These are phyloP conservation scores for Rhizopus stolonifer DNA, from an alignment of 371 early-diverging fungal species.

Conservation along the genomic window DNA sequence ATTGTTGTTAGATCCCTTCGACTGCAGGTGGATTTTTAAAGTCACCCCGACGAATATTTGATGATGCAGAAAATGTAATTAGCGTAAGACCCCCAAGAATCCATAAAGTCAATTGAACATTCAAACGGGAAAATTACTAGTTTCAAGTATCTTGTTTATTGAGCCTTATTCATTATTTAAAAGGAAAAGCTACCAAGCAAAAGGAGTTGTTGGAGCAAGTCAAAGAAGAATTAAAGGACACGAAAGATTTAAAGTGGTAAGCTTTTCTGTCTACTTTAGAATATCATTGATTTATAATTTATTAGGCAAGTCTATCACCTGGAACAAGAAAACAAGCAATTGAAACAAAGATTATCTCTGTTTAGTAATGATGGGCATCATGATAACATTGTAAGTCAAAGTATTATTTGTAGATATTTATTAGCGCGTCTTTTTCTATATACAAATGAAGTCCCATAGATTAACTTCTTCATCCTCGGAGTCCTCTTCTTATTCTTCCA, in stretches of 20 bases:
- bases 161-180: slow-evolving; percentile 5
- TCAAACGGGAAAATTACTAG: background rate
- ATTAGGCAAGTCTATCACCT: slow-evolving; percentile 8
- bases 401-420: no score
- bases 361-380: no score
- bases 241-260: slow-evolving; percentile 15
- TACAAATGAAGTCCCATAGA: no score
- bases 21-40: slow-evolving; percentile 10
- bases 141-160: slow-evolving; percentile 12
- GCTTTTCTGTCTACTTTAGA: no score
- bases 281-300: no score
- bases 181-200: slow-evolving; percentile 13
- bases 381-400: no score
- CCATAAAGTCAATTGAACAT: no score
- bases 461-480: no score
- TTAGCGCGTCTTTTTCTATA: no score
- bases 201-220: slow-evolving; percentile 12
- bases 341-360: background rate
- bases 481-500: no score
- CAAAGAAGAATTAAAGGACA: slow-evolving; percentile 6
- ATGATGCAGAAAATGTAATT: slow-evolving; percentile 17
- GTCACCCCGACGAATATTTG: slow-evolving; percentile 11
- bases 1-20: slow-evolving; percentile 4
- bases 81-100: no score
- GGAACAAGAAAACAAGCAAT: slow-evolving; percentile 5